phyloP scores from a whole-genome alignment of 1,284 basidiomycete species.

The Xerocomus cyaneibrunnescens region DNA sequence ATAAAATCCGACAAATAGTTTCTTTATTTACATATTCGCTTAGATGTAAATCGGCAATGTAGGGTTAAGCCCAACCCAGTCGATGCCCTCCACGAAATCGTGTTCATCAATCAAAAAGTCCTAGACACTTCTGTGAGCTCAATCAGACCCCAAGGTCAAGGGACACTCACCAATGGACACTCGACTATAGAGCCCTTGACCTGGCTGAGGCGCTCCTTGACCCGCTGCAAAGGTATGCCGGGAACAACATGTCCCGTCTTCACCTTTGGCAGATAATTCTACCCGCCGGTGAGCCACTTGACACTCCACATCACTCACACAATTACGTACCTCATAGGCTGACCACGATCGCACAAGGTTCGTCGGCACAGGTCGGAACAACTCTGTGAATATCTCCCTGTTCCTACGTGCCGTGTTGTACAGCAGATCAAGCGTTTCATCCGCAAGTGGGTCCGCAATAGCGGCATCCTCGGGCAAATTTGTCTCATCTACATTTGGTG shows the following conservation, averaged over 20 bases:
- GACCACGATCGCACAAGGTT: conserved; percentile 78
- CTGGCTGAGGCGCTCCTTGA: conserved; percentile 71
- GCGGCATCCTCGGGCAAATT: conserved; percentile 55
- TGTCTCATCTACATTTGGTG: conserved; percentile 67
- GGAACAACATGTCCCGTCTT: conserved; percentile 83
- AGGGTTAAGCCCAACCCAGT: conserved; percentile 75
- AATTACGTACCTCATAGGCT: conserved; percentile 62
- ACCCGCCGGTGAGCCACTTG: conserved; percentile 10
- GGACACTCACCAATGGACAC: conserved; percentile 60
- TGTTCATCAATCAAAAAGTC: conserved; percentile 82
- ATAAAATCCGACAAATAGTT: conserved; percentile 1
- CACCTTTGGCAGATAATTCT: conserved; percentile 73
- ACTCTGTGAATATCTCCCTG: conserved; percentile 76
- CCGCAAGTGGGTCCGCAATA: conserved; percentile 80
- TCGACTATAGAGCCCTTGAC: conserved; percentile 78
- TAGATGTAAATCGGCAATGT: conserved; percentile 75
- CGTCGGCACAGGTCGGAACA: conserved; percentile 82
- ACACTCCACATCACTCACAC: conserved; percentile 21
- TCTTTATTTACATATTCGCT: conserved; percentile 12
- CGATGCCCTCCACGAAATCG: conserved; percentile 64
- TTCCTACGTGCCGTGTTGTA: conserved; percentile 75
- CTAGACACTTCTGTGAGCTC: conserved; percentile 37
- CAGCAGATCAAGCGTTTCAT: conserved; percentile 63
- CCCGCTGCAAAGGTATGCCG: conserved; percentile 57
- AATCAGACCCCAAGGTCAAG: conserved; percentile 3